phyloP scores from a whole-genome alignment of 2,329 filamentous ascomycete species.

The Colletotrichum sp. region DNA sequence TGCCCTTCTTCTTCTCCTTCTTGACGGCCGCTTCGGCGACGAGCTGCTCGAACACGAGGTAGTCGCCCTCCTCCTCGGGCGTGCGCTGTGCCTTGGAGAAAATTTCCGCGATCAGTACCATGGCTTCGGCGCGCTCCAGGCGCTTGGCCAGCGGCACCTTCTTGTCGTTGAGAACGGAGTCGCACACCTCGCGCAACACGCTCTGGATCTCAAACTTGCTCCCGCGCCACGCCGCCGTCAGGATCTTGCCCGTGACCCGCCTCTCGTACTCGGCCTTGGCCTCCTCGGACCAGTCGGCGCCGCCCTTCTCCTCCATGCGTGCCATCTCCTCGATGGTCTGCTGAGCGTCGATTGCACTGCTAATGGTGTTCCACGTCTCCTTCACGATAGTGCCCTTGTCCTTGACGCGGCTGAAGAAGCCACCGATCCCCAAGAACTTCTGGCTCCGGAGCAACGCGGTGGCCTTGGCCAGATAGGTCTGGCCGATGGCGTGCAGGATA shows the following conservation, averaged over 20 bases:
- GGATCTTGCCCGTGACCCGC: slow-evolving; percentile 94
- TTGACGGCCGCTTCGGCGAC: slow-evolving; percentile 96
- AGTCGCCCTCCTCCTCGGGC: slow-evolving; percentile 96
- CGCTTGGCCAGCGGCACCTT: slow-evolving; percentile 84
- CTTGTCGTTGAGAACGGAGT: slow-evolving; percentile 80
- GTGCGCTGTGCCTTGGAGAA: slow-evolving; percentile 86
- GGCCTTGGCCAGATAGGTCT: slow-evolving; percentile 88
- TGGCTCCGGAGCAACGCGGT: slow-evolving; percentile 90
- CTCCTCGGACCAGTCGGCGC: slow-evolving; percentile 98
- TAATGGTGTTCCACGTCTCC: slow-evolving; percentile 98
- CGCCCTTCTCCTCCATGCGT: slow-evolving; percentile 90
- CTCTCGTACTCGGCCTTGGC: slow-evolving; percentile 95
- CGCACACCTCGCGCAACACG: slow-evolving; percentile 92
- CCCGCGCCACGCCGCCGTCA: slow-evolving; percentile 94
- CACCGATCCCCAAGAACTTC: slow-evolving; percentile 94
- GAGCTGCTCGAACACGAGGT: slow-evolving; percentile 97
- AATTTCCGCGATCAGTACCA: slow-evolving; percentile 88
- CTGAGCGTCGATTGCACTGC: slow-evolving; percentile 94
- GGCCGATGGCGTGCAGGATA: slow-evolving; percentile 92
- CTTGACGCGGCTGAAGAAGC: slow-evolving; percentile 92
- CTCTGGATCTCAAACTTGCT: slow-evolving; percentile 98
- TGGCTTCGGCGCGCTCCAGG: slow-evolving; percentile 86
- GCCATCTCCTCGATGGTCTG: slow-evolving; percentile 99
- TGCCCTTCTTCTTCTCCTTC: slow-evolving; percentile 85
- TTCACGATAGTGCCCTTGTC: slow-evolving; percentile 97